These are phyloP conservation scores for Wallacemonas rigidus DNA, from an alignment of 208 protist genomes.

Conservation along the genomic window DNA sequence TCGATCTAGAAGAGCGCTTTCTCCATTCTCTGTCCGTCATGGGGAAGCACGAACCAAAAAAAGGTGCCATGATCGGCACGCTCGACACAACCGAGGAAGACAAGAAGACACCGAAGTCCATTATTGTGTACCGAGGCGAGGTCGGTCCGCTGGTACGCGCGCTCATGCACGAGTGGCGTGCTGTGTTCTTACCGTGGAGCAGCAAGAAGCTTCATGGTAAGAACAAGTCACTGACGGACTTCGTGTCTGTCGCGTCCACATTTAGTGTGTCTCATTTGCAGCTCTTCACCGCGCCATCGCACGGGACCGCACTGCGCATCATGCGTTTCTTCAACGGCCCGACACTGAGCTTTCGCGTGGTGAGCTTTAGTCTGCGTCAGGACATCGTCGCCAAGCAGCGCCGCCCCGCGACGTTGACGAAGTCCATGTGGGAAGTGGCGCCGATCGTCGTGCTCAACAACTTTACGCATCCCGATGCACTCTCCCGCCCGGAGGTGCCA, in stretches of 20 bases:
- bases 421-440: constrained; percentile 77
- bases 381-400: constrained; percentile 83
- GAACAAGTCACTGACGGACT: constrained; percentile 91
- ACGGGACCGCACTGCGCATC: constrained; percentile 87
- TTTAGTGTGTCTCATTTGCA: constrained; percentile 89
- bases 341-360: constrained; percentile 86
- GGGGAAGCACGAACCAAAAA: constrained; percentile 16
- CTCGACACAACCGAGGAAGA: constrained; percentile 88
- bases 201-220: constrained; percentile 88
- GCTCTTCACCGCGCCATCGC: constrained; percentile 81
- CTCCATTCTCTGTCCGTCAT: not conserved
- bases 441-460: constrained; percentile 93
- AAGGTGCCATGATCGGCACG: constrained; percentile 59
- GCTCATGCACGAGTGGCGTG: constrained; percentile 92
- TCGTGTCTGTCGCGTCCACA: constrained; percentile 72
- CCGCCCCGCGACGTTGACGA: constrained; percentile 52
- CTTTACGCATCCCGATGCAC: constrained; percentile 80
- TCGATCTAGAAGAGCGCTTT: not conserved
- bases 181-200: constrained; percentile 90
- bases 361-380: constrained; percentile 84
- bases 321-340: constrained; percentile 92
- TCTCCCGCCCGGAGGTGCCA: constrained; percentile 64
- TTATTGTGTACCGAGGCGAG: constrained; percentile 91
- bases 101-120: constrained; percentile 87
- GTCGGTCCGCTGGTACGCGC: constrained; percentile 75